These are phyloP conservation scores for Rachicladosporium sp. DNA, from an alignment of 2,329 filamentous ascomycete genomes.

Conservation along the genomic window DNA sequence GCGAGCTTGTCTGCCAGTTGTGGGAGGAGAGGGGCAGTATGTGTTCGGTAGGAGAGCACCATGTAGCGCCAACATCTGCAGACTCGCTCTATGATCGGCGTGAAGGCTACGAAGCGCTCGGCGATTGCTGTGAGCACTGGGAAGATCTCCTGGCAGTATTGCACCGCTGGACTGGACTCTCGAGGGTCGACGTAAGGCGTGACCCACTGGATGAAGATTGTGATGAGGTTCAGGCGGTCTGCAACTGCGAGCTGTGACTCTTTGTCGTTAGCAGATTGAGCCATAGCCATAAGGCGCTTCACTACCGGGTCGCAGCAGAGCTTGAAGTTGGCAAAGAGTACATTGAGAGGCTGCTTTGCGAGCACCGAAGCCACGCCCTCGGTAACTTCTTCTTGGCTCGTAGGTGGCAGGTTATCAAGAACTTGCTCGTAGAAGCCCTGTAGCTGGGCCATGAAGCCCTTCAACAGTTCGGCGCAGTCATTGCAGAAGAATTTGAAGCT, in stretches of 20 bases:
- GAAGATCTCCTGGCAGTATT: constrained; percentile 92
- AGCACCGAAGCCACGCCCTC: constrained; percentile 91
- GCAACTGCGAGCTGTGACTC: constrained; percentile 76
- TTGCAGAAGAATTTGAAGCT: constrained; percentile 96
- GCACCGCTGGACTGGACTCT: constrained; percentile 78
- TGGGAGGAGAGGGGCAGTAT: constrained; percentile 73
- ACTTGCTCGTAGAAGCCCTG: constrained; percentile 89
- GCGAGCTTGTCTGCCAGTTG: constrained; percentile 81
- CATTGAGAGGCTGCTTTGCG: constrained; percentile 66
- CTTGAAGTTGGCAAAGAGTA: constrained; percentile 77
- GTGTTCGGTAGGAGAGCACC: constrained; percentile 87
- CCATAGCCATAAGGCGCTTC: constrained; percentile 70
- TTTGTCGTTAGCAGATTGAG: constrained; percentile 72
- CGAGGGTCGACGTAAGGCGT: constrained; percentile 61
- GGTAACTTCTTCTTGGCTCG: constrained; percentile 90
- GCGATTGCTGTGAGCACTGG: constrained; percentile 75
- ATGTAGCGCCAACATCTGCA: constrained; percentile 95
- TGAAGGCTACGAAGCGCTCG: constrained; percentile 73
- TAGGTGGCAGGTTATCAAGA: constrained; percentile 69
- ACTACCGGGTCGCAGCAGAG: constrained; percentile 88
- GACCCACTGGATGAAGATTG: constrained; percentile 70
- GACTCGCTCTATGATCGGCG: constrained; percentile 82
- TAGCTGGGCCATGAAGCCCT: constrained; percentile 70
- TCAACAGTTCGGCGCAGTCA: constrained; percentile 79
- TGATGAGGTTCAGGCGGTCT: constrained; percentile 87